Evolutionary conservation across 345 rosid genomes (phyloP), one percentile per base, ranked within the genome.

Genomic region (Populus simonii): DNA sequence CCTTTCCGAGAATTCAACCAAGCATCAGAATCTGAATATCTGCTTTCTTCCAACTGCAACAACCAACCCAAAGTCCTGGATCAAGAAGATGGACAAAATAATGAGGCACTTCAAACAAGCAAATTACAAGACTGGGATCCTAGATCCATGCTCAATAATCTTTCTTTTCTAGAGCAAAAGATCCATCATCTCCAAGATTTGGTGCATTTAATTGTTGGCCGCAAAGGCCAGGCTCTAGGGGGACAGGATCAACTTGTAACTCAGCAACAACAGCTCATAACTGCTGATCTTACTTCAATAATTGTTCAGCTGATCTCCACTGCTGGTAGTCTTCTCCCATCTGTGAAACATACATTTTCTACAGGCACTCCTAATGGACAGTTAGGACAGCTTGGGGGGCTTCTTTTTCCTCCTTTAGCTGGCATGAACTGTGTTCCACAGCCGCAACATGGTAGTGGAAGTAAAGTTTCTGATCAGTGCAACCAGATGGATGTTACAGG

Each of bases 241-340:
- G 88, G 82, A 62, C 89, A 87, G 0, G 87, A 89, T 68, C 92
- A 92, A 51, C 83, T 91, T 47, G 85, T 79, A 63, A 80, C 89
- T 72, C 99, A 95, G 85, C 91, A 89, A 61, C 94, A 93, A 76
- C 98, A 92, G 78, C 90, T 92, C 61, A 76, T 96, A 39, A 91
- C 94, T 16, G 88, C 98, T 13, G 97, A 93, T 85, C 92, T 96
- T 73, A 93, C 97, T 82, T 96, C 98, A 0, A 92, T 96, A 70
- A 93, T 93, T 47, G 92, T 91, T 73, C 99, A 96, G 85, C 76
- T 96, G 83, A 96, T 96, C 81, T 92, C 99, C 27, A 89, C 99
- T 45, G 96, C 98, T 6, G 98, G 98, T 70, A 93, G 90, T 81
- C 97, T 96, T 82, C 93, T 95, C 72, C 99, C 98, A 59, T 93